Evolutionary conservation across 352 stramenopile species (phyloP).

Genomic region (Halophytophthora batemanensis): DNA sequence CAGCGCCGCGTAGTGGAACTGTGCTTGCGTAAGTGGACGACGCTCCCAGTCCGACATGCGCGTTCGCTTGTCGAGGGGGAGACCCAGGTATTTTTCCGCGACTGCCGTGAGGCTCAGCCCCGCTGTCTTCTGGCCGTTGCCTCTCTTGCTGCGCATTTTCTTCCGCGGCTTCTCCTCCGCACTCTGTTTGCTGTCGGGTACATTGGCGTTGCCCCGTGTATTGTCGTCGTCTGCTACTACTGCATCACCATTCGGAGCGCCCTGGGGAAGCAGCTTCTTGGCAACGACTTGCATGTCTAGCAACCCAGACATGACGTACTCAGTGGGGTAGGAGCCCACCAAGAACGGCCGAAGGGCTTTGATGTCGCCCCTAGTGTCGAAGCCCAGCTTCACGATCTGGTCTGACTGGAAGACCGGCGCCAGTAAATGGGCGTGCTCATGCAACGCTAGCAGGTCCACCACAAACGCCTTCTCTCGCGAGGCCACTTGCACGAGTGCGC

Average conservation of each 20-base stretch:
- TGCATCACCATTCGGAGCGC: too few relatives aligned
- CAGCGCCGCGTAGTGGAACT: slow-evolving; percentile 70
- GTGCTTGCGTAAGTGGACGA: slow-evolving; percentile 56
- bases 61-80: slow-evolving; percentile 65
- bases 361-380: slow-evolving; percentile 67
- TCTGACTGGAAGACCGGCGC: slow-evolving; percentile 41
- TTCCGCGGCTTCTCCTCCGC: slow-evolving; percentile 26
- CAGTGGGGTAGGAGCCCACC: slow-evolving; percentile 11
- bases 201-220: background rate
- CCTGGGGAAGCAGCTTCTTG: slow-evolving; percentile 26
- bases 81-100: slow-evolving; percentile 48
- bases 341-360: slow-evolving; percentile 53
- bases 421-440: slow-evolving; percentile 28
- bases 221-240: slow-evolving; percentile 6
- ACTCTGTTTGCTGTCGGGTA: too few relatives aligned
- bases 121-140: slow-evolving; percentile 16
- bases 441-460: slow-evolving; percentile 55
- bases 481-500: slow-evolving; percentile 67
- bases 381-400: slow-evolving; percentile 64
- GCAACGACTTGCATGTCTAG: slow-evolving; percentile 56
- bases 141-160: slow-evolving; percentile 24
- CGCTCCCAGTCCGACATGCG: slow-evolving; percentile 80
- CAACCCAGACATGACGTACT: slow-evolving; percentile 44
- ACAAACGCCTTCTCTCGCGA: slow-evolving; percentile 57
- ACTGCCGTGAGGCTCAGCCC: slow-evolving; percentile 48